Evolutionary conservation across 805 yeast species (phyloP).

Genomic region (Dipodascopsis tothii): DNA sequence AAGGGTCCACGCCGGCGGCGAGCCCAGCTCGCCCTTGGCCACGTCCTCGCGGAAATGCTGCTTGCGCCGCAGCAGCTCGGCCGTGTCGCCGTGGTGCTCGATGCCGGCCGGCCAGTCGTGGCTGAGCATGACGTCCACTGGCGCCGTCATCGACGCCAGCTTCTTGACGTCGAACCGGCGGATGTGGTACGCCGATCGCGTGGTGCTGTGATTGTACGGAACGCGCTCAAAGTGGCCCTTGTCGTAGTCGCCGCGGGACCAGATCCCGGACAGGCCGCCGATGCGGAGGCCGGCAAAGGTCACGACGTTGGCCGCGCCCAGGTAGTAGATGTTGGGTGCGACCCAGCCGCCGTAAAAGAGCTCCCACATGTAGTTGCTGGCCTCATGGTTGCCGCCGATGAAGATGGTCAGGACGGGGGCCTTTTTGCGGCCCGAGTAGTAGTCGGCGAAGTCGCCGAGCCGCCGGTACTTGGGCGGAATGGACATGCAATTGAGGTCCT

Average conservation of each 20-base stretch:
- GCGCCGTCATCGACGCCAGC: constrained; percentile 37
- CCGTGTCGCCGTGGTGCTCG: constrained; percentile 54
- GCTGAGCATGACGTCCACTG: constrained; percentile 53
- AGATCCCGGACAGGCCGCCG: constrained; percentile 82
- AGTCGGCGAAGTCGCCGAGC: constrained; percentile 73
- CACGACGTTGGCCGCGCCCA: constrained; percentile 71
- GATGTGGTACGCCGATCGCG: constrained; percentile 65
- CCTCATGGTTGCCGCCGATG: constrained; percentile 94
- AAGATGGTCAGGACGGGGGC: constrained; percentile 78
- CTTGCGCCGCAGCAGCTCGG: constrained; percentile 46
- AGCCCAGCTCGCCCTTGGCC: constrained; percentile 55
- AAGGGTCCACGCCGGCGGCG: constrained; percentile 54
- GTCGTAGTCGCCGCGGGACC: constrained; percentile 45
- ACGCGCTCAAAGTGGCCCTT: constrained; percentile 37
- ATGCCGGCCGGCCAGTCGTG: constrained; percentile 96
- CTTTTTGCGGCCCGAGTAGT: constrained; percentile 48
- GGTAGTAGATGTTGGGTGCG: constrained; percentile 74
- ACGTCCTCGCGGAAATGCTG: constrained; percentile 65
- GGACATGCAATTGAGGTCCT: constrained; percentile 62
- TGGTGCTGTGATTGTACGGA: constrained; percentile 43
- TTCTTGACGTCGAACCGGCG: constrained; percentile 55
- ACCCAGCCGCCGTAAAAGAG: constrained; percentile 87
- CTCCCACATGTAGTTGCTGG: constrained; percentile 67
- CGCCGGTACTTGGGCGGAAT: constrained; percentile 71
- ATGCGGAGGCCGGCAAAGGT: constrained; percentile 71